Evolutionary conservation across 306 rosid genomes (phyloP), one percentile per base, ranked within the genome.

Genomic region (Vicia sativa): DNA sequence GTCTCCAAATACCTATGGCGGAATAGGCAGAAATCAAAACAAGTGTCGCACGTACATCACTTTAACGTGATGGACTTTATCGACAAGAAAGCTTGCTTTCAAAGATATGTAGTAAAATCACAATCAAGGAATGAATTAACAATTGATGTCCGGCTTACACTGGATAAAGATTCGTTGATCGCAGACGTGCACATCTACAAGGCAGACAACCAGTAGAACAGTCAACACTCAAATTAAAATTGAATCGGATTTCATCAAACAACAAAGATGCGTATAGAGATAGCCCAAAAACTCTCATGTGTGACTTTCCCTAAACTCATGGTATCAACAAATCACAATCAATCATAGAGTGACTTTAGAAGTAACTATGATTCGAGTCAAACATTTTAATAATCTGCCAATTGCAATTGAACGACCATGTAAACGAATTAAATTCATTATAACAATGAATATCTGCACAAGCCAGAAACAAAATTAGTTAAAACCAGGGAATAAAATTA

Each of bases 131-230:
- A 70, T 68, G 79, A 73, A 68, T 71, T 66, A 23, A 79, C 82
- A 79, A 71, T 45, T 72, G 73, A 77, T 73, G 52, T 74, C 74
- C 25, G 62, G 79, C 98, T 90, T 93, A 93, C 98, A 90, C 86
- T 93, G 81, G 86, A 80, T 71, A 93, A 62, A 72, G 97, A 93
- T 80, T 88, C 97, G 73, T 81, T 82, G 74, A 93, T 72, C 43
- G 96, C 98, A 4, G 90, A 83, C 9, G 89, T 80, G 81, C 96
- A 93, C 60, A 93, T 83, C 98, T 93, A 83, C 90, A 92, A 28
- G 70, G 29, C 31, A 49, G 55, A 49, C 60, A 67, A 39, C 38
- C 26, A 54, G 43, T 0, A 44, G 59, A 74, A 66, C 1, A 57
- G 74, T 74, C 21, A 70, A 67, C 26, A 58, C 67, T 48, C 25